Evolutionary conservation across 2,329 filamentous ascomycete species (phyloP).

Genomic region (Penicillium sp.): DNA sequence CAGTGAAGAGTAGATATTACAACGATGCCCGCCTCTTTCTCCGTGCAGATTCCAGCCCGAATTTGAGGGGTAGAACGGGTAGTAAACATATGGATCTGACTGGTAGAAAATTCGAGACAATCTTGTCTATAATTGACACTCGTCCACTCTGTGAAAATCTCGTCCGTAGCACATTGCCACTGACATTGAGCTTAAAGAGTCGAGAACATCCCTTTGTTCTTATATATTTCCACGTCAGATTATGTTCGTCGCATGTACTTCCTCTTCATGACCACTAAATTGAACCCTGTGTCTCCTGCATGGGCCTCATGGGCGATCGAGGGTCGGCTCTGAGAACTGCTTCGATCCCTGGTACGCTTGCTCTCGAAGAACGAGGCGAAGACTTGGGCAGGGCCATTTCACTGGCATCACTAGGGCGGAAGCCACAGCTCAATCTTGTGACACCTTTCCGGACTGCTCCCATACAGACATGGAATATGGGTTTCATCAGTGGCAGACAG

Average conservation of each 20-base stretch:
- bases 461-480: slow-evolving; percentile 9
- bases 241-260: no score
- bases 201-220: no score
- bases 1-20: slow-evolving; percentile 55
- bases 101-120: no score
- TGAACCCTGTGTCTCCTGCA: not conserved
- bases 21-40: slow-evolving; percentile 54
- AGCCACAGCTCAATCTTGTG: not conserved
- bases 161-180: no score
- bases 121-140: no score
- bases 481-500: slow-evolving; percentile 18
- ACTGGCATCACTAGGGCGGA: not conserved
- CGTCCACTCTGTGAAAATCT: no score
- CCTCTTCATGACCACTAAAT: no score
- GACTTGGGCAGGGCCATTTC: not conserved
- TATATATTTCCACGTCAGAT: no score
- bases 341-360: not conserved
- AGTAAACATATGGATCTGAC: no score
- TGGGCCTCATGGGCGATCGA: not conserved
- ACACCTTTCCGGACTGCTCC: not conserved
- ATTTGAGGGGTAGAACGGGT: no score
- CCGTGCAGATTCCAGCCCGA: slow-evolving; percentile 49
- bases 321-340: not conserved
- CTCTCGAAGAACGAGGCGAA: not conserved
- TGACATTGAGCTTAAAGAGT: no score